Conservation (phyloP, 805 yeast genomes). For the Wickerhamiella occidentalis region DNA sequence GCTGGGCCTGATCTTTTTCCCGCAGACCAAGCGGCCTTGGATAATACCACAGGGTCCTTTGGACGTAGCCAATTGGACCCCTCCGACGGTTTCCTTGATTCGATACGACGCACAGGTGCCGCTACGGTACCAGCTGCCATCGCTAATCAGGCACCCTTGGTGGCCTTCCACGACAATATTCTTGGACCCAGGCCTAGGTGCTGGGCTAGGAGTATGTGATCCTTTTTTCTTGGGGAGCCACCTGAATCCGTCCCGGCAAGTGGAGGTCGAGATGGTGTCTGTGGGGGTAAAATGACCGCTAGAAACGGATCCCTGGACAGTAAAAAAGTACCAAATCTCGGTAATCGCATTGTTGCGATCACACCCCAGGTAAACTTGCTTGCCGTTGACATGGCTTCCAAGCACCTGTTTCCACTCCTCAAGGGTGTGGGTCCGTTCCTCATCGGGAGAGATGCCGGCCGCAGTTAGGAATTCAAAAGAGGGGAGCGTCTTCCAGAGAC, state of each 20-base stretch:
- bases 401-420: constrained; percentile 28
- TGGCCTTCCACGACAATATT: constrained; percentile 38
- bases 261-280: constrained; percentile 38
- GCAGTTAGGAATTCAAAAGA: constrained; percentile 54
- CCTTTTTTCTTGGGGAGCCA: constrained; percentile 52
- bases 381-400: constrained; percentile 34
- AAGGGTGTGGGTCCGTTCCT: constrained; percentile 43
- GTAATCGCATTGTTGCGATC: constrained; percentile 39
- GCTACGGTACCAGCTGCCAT: constrained; percentile 67
- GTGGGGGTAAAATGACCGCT: constrained; percentile 54
- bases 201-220: constrained; percentile 14
- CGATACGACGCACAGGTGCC: constrained; percentile 81
- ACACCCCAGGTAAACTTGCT: constrained; percentile 47
- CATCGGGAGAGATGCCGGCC: constrained; percentile 62
- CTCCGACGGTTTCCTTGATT: constrained; percentile 52
- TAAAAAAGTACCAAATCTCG: constrained; percentile 73
- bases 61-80: constrained; percentile 54
- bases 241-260: constrained; percentile 65
- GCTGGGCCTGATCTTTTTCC: constrained; percentile 30
- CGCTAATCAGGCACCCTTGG: constrained; percentile 68
- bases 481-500: constrained; percentile 46
- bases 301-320: constrained; percentile 58
- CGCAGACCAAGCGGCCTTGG: constrained; percentile 29
- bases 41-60: constrained; percentile 55
- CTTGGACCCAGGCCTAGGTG: constrained; percentile 16